Evolutionary conservation across 495 filamentous ascomycete genomes (phyloP).

Genomic region (Neurospora terricola): DNA sequence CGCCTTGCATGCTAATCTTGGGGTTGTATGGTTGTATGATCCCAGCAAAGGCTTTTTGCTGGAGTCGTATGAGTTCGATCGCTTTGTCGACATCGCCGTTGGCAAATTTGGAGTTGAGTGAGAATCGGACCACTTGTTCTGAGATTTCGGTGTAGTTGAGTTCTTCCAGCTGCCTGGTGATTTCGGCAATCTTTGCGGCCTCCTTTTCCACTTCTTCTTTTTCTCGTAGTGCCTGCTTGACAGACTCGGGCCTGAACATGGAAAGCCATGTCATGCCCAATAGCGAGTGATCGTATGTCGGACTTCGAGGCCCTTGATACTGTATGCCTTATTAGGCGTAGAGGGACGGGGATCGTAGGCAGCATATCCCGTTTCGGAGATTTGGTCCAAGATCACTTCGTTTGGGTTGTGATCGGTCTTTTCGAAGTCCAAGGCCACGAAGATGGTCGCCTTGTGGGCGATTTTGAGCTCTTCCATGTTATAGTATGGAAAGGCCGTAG

Average conservation of each 20-base stretch:
- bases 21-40: slow-evolving; percentile 65
- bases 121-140: slow-evolving; percentile 60
- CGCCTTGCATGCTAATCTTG: slow-evolving; percentile 63
- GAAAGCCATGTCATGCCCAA: slow-evolving; percentile 33
- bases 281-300: too few species aligned
- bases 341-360: too few species aligned
- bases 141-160: slow-evolving; percentile 43
- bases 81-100: slow-evolving; percentile 65
- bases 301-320: too few species aligned
- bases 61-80: slow-evolving; percentile 60
- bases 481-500: too few species aligned
- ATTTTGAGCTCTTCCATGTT: too few species aligned
- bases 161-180: slow-evolving; percentile 41
- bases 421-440: too few species aligned
- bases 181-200: slow-evolving; percentile 41
- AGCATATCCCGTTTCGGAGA: too few species aligned
- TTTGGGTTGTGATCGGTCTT: too few species aligned
- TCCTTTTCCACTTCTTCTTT: slow-evolving; percentile 43
- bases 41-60: slow-evolving; percentile 72
- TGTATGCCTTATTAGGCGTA: too few species aligned
- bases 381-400: too few species aligned
- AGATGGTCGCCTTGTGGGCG: too few species aligned
- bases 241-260: slow-evolving; percentile 46
- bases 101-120: slow-evolving; percentile 53
- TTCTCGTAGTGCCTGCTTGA: slow-evolving; percentile 42